Base-by-base conservation (phyloP, 2,329 filamentous ascomycete species). In the Talaromyces sp. region DNA sequence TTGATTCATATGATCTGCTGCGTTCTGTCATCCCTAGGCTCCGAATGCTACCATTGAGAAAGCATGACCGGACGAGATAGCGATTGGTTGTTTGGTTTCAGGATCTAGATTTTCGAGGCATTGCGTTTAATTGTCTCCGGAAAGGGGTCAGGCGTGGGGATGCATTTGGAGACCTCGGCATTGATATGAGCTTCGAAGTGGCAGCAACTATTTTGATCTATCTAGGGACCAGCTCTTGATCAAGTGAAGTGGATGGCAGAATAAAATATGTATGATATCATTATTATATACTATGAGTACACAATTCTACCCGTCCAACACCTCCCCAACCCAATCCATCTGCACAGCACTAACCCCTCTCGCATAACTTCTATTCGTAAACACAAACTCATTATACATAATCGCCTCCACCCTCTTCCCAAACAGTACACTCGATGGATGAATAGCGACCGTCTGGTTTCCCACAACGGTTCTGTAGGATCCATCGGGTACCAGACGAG, bases 371-470 rank as follows among this genome's bases (percentile, higher is more conserved):
- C 83, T 83, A 48, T 82, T 87, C 21, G 86, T 88, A 69, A 85
- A 88, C 2, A 88, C 84, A 71, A 86, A 87, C 71, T 88, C 86
- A 64, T 84, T 86, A 68, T 86, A 88, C 71, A 88, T 78, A 60
- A 88, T 85, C 1, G 83, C 86, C 72, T 87, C 85, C 5, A 85
- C 78, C 66, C 84, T 84, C 69, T 82, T 82, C 21, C 84, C 83
- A 68, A 84, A 86, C 6, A 88, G 71, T 14, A 85, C 83, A 64
- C 83, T 86, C 7, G 82, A 83, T 0, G 85, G 85, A 63, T 88
- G 86, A 42, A 88, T 86, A 0, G 84, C 81, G 1, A 88, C 84
- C 0, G 80, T 81, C 72, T 88, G 85, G 65, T 86, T 86, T 2
- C 84, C 84, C 7, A 84, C 76, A 25, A 87, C 76, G 0, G 86